phyloP scores from a whole-genome alignment of 1,139 yeast genomes.

The Entelexis paramagnoliae region DNA sequence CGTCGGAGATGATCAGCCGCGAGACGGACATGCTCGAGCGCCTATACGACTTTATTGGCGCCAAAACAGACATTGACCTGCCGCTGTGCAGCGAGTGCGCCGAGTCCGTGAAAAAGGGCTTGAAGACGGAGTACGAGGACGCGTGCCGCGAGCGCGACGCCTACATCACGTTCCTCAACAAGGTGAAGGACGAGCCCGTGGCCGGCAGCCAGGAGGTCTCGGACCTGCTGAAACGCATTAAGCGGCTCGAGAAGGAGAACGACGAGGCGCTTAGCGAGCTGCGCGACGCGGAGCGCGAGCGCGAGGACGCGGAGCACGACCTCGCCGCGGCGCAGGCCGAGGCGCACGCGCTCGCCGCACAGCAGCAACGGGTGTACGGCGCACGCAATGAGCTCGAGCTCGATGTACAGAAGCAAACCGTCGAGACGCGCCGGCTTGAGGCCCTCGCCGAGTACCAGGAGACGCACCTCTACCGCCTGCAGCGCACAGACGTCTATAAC shows the following conservation, averaged over 20 bases:
- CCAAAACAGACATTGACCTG: slow-evolving; percentile 68
- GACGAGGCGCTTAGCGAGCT: slow-evolving; percentile 23
- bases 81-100: slow-evolving; percentile 90
- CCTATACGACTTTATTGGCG: slow-evolving; percentile 55
- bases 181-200: slow-evolving; percentile 48
- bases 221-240: slow-evolving; percentile 20
- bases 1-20: slow-evolving; percentile 11
- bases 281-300: slow-evolving; percentile 27
- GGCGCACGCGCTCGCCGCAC: slow-evolving; percentile 29
- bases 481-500: slow-evolving; percentile 69
- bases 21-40: slow-evolving; percentile 44
- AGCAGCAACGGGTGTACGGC: slow-evolving; percentile 36
- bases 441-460: slow-evolving; percentile 53
- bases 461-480: slow-evolving; percentile 54
- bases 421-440: slow-evolving; percentile 51
- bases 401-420: slow-evolving; percentile 40
- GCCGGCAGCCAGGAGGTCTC: slow-evolving; percentile 37
- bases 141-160: slow-evolving; percentile 68
- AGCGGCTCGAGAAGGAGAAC: slow-evolving; percentile 22
- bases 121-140: slow-evolving; percentile 63
- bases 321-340: slow-evolving; percentile 26
- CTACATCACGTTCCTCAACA: slow-evolving; percentile 61
- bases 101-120: slow-evolving; percentile 50
- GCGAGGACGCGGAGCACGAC: slow-evolving; percentile 22
- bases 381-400: slow-evolving; percentile 46